Base-by-base conservation (phyloP, 805 yeast genomes). In the Candida multigemmis region DNA sequence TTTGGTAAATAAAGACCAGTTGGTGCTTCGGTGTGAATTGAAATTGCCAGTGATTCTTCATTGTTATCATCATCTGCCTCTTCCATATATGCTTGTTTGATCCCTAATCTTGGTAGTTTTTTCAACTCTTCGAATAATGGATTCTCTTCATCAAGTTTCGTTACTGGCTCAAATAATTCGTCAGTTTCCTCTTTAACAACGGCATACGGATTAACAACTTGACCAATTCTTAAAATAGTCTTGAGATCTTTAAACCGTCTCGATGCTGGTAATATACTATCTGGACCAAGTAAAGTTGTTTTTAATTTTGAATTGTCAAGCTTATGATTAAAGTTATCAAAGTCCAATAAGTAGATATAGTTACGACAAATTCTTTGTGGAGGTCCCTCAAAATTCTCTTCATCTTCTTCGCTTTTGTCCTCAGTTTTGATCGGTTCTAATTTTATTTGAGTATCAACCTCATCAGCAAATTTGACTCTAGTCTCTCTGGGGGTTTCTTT, bases 1-100 rank as follows among this genome's bases (percentile, higher is more conserved):
- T 65, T 82, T 21, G 85, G 79, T 31, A 79, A 56, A 36, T 76
- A 70, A 16, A 79, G 74, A 11, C 89, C 89, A 3, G 75, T 61
- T 3, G 89, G 91, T 2, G 89, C 80, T 29, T 73, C 75, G 0
- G 89, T 81, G 14, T 60, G 66, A 27, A 80, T 63, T 10, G 40
- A 41, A 15, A 61, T 55, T 9, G 58, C 66, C 12, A 70, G 43
- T 3, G 51, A 33, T 34, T 71, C 68, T 19, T 67, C 58, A 23
- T 54, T 60, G 12, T 34, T 33, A 8, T 40, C 38, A 17, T 45
- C 45, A 16, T 48, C 48, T 12, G 52, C 59, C 25, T 65, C 65
- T 25, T 65, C 68, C 5, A 59, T 51, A 16, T 60, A 60, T 16
- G 60, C 64, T 23, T 57, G 58, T 15, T 62, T 58, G 15, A 64